Evolutionary conservation across 2,329 filamentous ascomycete genomes (phyloP).

Genomic region (Davidsoniella australis): DNA sequence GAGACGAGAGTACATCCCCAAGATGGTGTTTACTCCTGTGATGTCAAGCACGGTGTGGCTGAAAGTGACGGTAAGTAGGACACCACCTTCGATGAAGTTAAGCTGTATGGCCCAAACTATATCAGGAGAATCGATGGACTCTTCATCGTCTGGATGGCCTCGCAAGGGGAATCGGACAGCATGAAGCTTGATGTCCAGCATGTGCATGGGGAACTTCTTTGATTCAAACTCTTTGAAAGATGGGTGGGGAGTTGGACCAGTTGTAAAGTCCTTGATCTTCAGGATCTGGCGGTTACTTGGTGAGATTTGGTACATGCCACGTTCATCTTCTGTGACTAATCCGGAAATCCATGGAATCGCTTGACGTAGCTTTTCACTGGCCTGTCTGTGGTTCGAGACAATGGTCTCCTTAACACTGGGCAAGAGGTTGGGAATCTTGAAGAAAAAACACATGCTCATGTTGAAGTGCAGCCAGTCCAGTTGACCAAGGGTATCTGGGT

Average conservation of each 20-base stretch:
- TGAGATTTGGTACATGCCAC: background rate
- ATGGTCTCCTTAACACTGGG: no score
- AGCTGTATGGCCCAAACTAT: background rate
- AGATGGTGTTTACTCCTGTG: background rate
- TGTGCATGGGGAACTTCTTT: background rate
- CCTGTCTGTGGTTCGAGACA: no score
- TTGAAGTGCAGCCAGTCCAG: no score
- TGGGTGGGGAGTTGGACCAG: background rate
- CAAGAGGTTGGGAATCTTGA: no score
- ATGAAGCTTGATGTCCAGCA: background rate
- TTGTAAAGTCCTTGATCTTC: background rate
- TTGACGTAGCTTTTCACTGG: background rate
- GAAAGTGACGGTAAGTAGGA: background rate
- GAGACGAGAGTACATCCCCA: background rate
- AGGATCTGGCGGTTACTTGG: background rate
- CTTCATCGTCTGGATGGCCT: background rate
- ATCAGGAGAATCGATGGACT: background rate
- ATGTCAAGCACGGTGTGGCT: background rate
- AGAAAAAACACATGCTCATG: no score
- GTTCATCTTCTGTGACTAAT: background rate
- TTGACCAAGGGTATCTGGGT: no score
- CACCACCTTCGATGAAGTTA: background rate
- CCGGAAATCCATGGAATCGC: constrained; percentile 2
- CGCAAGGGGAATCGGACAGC: background rate
- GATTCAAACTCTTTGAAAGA: background rate